Percentiles rank a stretch among this genome's conserved stretches.
phyloP scores from a whole-genome alignment of 139 green algal species.

The Tetradesmus lagerheimii region DNA sequence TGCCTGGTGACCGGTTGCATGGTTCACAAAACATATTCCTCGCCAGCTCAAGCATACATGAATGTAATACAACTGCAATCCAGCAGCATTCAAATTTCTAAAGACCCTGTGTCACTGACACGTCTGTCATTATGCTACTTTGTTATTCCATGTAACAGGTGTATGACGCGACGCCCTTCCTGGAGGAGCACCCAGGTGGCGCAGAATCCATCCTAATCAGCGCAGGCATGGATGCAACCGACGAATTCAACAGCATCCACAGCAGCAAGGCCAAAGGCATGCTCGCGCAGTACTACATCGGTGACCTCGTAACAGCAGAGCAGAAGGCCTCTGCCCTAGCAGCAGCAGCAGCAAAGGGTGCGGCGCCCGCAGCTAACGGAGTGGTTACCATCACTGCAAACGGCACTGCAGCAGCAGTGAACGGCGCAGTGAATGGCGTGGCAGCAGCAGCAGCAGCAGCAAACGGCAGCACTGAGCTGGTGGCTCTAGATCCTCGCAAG shows the following conservation, averaged over 20 bases:
- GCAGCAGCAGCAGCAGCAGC: not conserved
- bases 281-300: conserved; percentile 89
- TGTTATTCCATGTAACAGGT: conserved; percentile 63
- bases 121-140: not conserved
- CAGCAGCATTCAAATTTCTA: too few species aligned
- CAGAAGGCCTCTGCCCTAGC: conserved; percentile 41
- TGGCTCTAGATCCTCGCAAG: conserved; percentile 88
- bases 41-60: too few species aligned
- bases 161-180: conserved; percentile 95
- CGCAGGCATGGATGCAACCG: conserved; percentile 77
- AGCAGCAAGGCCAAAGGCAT: conserved; percentile 88
- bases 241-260: conserved; percentile 95
- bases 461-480: conserved; percentile 37
- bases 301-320: conserved; percentile 64
- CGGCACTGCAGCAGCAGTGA: not conserved
- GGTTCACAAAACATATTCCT: too few species aligned
- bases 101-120: too few species aligned
- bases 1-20: too few species aligned
- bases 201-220: conserved; percentile 88
- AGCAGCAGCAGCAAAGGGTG: conserved; percentile 18
- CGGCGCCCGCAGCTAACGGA: not conserved
- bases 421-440: not conserved
- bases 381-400: conserved; percentile 25
- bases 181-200: conserved; percentile 94
- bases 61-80: too few species aligned